Evolutionary conservation across 2,329 filamentous ascomycete genomes (phyloP).

Genomic region (Colletotrichum tropicicola): DNA sequence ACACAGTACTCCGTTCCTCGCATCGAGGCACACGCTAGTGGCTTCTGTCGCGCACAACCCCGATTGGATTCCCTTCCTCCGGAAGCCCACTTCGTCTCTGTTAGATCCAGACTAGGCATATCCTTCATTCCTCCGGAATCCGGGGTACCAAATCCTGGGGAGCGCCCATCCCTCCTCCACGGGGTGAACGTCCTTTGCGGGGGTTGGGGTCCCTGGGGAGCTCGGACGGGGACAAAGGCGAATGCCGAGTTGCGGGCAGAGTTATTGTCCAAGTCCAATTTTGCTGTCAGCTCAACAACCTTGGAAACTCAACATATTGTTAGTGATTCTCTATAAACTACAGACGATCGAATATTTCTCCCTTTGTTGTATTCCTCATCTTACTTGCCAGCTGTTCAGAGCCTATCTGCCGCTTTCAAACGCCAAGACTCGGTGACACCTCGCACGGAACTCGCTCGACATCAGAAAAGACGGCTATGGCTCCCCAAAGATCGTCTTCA

Average conservation of each 20-base stretch:
- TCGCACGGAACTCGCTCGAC: neutral
- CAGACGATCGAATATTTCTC: neutral
- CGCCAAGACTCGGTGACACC: neutral
- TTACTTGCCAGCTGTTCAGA: neutral
- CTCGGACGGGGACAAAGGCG: neutral
- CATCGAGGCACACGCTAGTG: neutral
- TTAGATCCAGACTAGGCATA: neutral
- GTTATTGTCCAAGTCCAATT: no score
- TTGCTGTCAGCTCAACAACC: no score
- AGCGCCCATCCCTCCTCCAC: slow-evolving; percentile 4
- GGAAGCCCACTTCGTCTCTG: neutral
- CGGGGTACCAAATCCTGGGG: slow-evolving; percentile 6
- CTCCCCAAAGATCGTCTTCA: neutral
- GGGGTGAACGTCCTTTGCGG: neutral
- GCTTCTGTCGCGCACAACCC: neutral
- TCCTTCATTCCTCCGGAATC: neutral
- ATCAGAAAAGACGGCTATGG: neutral
- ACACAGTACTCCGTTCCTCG: neutral
- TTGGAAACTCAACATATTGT: no score
- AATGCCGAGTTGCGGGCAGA: no score
- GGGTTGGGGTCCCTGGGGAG: neutral
- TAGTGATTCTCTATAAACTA: neutral
- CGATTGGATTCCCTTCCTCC: slow-evolving; percentile 6
- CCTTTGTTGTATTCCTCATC: neutral
- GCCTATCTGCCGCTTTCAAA: neutral